phyloP scores from a whole-genome alignment of 164 flowering plant genomes.

The Malania oleifera region DNA sequence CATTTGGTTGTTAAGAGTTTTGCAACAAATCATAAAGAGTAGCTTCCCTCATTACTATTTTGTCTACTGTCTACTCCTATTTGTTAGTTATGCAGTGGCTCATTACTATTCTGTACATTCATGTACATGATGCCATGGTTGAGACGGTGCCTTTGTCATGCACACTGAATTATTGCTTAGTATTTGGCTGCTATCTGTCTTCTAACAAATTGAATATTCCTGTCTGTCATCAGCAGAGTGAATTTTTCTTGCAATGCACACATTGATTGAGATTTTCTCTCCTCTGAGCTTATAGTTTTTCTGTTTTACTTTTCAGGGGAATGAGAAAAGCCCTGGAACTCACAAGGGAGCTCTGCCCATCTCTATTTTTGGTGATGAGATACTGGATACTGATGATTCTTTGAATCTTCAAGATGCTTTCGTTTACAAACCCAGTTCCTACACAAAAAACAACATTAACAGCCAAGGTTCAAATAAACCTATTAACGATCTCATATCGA shows the following conservation, averaged over 20 bases:
- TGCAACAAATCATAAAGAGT: neutral
- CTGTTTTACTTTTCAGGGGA: constrained; percentile 26
- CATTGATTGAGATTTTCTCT: too few species aligned
- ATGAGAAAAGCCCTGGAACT: constrained; percentile 16
- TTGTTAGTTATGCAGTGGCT: neutral
- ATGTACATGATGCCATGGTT: too few species aligned
- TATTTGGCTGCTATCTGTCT: too few species aligned
- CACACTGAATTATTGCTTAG: too few species aligned
- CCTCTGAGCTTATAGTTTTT: neutral
- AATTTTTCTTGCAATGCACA: neutral
- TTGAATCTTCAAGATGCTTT: constrained; percentile 24
- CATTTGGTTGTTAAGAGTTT: neutral
- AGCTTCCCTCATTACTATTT: neutral
- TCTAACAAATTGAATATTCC: too few species aligned
- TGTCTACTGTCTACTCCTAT: neutral
- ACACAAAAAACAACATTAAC: constrained; percentile 17
- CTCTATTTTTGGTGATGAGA: constrained; percentile 41
- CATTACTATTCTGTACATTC: too few species aligned
- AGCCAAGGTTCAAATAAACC: constrained; percentile 23
- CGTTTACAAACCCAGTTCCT: constrained; percentile 13
- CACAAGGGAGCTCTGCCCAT: constrained; percentile 33
- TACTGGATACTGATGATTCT: constrained; percentile 31
- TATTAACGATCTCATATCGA: constrained; percentile 52
- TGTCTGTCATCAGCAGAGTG: neutral
- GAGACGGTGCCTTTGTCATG: too few species aligned